Base-by-base conservation (phyloP, 1,139 yeast genomes). In the Scheffersomyces stambukii region DNA sequence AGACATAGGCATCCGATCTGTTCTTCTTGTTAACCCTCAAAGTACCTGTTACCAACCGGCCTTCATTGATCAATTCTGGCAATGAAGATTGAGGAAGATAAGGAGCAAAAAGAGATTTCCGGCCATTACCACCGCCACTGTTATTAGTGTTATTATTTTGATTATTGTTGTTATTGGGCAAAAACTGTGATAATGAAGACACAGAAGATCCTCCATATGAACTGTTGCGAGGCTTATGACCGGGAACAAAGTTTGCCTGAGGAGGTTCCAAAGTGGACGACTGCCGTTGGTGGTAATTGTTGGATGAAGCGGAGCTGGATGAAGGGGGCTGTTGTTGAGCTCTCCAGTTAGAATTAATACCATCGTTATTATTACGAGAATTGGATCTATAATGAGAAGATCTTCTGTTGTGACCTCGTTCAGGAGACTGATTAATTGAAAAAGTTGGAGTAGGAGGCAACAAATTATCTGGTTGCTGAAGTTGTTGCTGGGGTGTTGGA, bases 1-100 rank as follows among this genome's bases (percentile, higher is more conserved):
- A 81, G 11, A 91, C 97, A 58, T 93, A 91, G 1, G 98, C 98
- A 57, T 91, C 98, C 1, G 96, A 85, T 47, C 98, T 75, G 55
- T 91, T 91, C 60, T 91, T 91, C 54, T 88, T 88, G 60, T 91
- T 91, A 30, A 91, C 98, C 43, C 98, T 75, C 45, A 91, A 68
- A 14, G 83, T 81, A 44, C 98, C 98, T 4, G 95, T 81, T 6
- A 91, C 98, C 36, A 91, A 69, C 39, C 89, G 75, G 13, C 98
- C 98, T 41, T 91, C 96, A 40, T 77, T 77, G 31, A 91, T 79
- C 38, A 91, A 68, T 17, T 81, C 94, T 1, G 98, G 97, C 31
- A 91, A 75, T 2, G 94, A 80, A 4, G 89, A 83, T 50, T 91
- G 98, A 4, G 97, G 96, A 36, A 91, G 70, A 51, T 91, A 91